A percentile compares a stretch with the other conserved stretches of the same genome.
Conservation (phyloP, 202 grass and related monocot species). For the Tripidium arundinaceum region DNA sequence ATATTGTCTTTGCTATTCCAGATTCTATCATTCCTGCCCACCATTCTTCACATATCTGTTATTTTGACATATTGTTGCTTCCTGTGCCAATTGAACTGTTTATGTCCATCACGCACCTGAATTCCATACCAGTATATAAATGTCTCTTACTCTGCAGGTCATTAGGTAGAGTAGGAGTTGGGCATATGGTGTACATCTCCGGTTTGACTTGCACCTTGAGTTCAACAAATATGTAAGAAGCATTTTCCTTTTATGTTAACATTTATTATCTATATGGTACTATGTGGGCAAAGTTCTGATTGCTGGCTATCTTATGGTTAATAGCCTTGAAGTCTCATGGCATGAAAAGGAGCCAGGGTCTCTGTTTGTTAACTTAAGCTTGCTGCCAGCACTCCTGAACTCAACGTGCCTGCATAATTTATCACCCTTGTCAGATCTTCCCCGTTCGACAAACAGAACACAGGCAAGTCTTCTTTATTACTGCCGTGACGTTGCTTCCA, state of each 20-base stretch:
- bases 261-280: conserved; percentile 1
- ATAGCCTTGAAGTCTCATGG: too few relatives aligned
- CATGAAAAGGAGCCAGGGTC: too few relatives aligned
- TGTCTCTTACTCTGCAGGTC: too few relatives aligned
- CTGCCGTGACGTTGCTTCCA: background rate
- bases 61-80: conserved; percentile 27
- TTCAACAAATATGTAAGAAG: too few relatives aligned
- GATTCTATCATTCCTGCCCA: conserved; percentile 6
- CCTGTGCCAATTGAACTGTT: background rate
- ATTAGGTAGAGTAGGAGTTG: too few relatives aligned
- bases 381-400: too few relatives aligned
- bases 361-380: too few relatives aligned
- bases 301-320: conserved; percentile 26
- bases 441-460: too few relatives aligned
- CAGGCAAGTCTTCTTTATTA: conserved; percentile 50
- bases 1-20: background rate
- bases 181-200: too few relatives aligned
- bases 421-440: too few relatives aligned
- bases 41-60: background rate
- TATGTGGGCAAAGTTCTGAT: background rate
- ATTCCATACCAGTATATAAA: conserved; percentile 28
- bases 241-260: conserved; percentile 28
- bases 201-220: too few relatives aligned
- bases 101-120: conserved; percentile 9
- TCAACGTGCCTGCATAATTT: too few relatives aligned